Evolutionary conservation across 257 asterid species (phyloP).

Genomic region (Datura wrightii): DNA sequence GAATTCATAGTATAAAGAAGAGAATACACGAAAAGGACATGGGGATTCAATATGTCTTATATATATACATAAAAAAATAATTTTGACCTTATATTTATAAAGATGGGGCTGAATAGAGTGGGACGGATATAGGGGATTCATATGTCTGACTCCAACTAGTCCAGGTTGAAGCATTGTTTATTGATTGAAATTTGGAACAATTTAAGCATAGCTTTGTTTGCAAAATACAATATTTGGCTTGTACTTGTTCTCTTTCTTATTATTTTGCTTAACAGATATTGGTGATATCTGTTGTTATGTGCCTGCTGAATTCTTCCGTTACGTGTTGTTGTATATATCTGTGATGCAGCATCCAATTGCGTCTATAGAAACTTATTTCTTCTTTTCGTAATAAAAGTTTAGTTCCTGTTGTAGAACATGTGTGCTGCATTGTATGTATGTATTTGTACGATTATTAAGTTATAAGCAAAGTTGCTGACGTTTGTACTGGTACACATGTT

Average conservation of each 20-base stretch:
- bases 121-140: not conserved
- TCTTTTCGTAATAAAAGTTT: not conserved
- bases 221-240: not conserved
- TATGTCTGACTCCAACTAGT: not conserved
- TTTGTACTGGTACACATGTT: not conserved
- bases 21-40: too few species aligned
- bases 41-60: too few species aligned
- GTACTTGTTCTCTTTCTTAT: not conserved
- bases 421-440: not conserved
- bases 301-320: not conserved
- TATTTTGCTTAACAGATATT: not conserved
- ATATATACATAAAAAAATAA: too few species aligned
- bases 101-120: not conserved
- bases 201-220: not conserved
- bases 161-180: not conserved
- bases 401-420: not conserved
- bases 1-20: too few species aligned
- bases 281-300: slow-evolving; percentile 6
- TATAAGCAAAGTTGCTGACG: not conserved
- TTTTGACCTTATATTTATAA: too few species aligned
- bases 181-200: not conserved
- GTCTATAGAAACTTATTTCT: not conserved
- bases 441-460: not conserved
- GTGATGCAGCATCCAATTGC: not conserved
- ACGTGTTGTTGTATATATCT: not conserved